Conservation (phyloP, 345 rosid species). For the Bruguiera sexangula region DNA sequence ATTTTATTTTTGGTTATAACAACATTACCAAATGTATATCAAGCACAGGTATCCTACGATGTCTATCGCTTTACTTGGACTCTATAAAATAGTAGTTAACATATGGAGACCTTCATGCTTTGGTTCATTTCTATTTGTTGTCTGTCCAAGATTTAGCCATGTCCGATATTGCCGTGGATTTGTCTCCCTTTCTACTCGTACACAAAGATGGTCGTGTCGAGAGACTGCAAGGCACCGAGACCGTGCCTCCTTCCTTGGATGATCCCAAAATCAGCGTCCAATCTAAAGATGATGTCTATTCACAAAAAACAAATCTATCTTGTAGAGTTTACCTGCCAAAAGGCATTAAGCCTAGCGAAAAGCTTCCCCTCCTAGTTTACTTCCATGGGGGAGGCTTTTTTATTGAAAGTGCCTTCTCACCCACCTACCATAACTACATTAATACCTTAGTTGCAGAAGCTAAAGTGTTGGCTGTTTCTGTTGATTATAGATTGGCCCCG, state of each 20-base stretch:
- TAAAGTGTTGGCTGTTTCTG: slow-evolving; percentile 25
- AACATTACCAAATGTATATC: too few species aligned
- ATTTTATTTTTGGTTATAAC: too few species aligned
- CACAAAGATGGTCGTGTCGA: slow-evolving; percentile 33
- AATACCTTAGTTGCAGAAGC: slow-evolving; percentile 22
- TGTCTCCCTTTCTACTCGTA: slow-evolving; percentile 14
- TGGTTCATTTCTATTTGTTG: too few species aligned
- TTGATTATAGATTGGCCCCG: slow-evolving; percentile 40
- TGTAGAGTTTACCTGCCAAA: slow-evolving; percentile 34
- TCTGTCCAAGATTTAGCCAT: neutral
- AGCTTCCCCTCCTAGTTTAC: slow-evolving; percentile 38
- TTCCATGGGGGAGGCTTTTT: slow-evolving; percentile 41
- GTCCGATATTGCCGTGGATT: neutral
- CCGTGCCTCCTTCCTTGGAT: slow-evolving; percentile 19
- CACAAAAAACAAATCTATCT: slow-evolving; percentile 16
- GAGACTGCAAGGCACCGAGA: slow-evolving; percentile 23
- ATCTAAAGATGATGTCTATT: slow-evolving; percentile 30
- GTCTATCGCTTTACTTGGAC: too few species aligned
- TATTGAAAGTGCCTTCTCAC: slow-evolving; percentile 23
- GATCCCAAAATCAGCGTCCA: slow-evolving; percentile 22
- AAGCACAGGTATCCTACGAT: too few species aligned
- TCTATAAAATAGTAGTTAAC: too few species aligned
- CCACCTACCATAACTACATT: slow-evolving; percentile 23
- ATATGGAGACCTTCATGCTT: too few species aligned
- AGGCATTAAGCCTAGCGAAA: slow-evolving; percentile 1